A percentile compares a stretch with the other conserved stretches of the same genome.
Evolutionary conservation across 805 yeast genomes (phyloP).

Genomic region (Jamesozyma jinghongensis): DNA sequence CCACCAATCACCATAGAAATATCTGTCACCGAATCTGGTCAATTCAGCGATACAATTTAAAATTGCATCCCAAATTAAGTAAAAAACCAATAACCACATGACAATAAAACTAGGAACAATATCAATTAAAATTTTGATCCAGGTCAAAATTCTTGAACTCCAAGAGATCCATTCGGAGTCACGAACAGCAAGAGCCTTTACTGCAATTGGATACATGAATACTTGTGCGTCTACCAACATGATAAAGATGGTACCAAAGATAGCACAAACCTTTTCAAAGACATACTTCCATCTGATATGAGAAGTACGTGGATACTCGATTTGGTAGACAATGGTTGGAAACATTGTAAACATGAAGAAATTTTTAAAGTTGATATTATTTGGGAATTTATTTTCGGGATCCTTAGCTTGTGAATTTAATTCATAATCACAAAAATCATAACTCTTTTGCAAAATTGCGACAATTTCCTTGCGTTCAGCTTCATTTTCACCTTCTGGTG

Average conservation of each 20-base stretch:
- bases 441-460: slow-evolving; percentile 36
- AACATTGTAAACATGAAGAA: slow-evolving; percentile 76
- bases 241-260: slow-evolving; percentile 75
- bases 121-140: slow-evolving; percentile 43
- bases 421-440: slow-evolving; percentile 65
- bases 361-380: slow-evolving; percentile 53
- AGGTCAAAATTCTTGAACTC: slow-evolving; percentile 14
- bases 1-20: slow-evolving; percentile 98
- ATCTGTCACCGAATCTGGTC: slow-evolving; percentile 78
- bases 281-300: slow-evolving; percentile 62
- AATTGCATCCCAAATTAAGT: slow-evolving; percentile 92
- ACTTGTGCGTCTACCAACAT: slow-evolving; percentile 80
- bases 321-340: slow-evolving; percentile 81
- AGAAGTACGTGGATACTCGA: slow-evolving; percentile 70
- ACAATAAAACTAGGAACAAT: slow-evolving; percentile 72
- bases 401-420: slow-evolving; percentile 41
- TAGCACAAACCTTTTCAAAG: slow-evolving; percentile 60
- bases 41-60: slow-evolving; percentile 84
- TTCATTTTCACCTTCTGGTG: slow-evolving; percentile 13
- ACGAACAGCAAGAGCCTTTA: slow-evolving; percentile 55
- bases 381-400: slow-evolving; percentile 47
- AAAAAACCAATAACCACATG: slow-evolving; percentile 71
- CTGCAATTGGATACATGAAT: slow-evolving; percentile 63
- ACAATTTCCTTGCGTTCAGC: slow-evolving; percentile 8
- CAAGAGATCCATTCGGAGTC: slow-evolving; percentile 21